A percentile compares a stretch with the other conserved stretches of the same genome.
These are phyloP conservation scores for Mrakia gelida DNA, from an alignment of 768 basidiomycete species.

Conservation along the genomic window DNA sequence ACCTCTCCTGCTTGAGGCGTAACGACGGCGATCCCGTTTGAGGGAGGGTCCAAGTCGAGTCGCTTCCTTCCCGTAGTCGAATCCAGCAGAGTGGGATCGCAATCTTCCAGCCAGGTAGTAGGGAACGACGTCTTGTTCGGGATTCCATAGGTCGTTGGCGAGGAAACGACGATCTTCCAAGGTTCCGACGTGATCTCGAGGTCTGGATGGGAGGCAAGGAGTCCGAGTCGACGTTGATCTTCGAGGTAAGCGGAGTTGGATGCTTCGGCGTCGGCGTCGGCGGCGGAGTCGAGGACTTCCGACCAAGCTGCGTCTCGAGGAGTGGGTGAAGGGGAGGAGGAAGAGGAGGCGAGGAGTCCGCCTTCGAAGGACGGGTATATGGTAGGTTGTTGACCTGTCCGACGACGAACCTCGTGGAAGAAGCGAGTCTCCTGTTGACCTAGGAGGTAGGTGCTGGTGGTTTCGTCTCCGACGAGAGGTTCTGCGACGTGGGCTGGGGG, in stretches of 20 bases:
- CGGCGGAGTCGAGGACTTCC: not conserved
- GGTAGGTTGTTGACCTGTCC: not conserved
- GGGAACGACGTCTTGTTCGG: not conserved
- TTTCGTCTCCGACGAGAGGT: not conserved
- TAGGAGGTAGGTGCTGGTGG: not conserved
- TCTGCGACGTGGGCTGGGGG: not conserved
- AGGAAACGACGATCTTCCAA: not conserved
- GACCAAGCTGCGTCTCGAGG: not conserved
- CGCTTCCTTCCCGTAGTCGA: not conserved
- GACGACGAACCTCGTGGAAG: slow-evolving; percentile 4
- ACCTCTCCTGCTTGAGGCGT: not conserved
- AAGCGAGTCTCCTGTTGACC: not conserved
- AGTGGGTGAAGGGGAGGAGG: not conserved
- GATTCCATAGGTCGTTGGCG: not conserved
- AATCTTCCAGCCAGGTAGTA: not conserved
- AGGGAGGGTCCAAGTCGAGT: not conserved
- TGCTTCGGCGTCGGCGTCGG: not conserved
- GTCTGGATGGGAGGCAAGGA: not conserved
- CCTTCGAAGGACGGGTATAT: not conserved
- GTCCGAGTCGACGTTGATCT: not conserved
- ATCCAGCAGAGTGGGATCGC: not conserved
- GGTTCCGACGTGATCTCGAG: not conserved
- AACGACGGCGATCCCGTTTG: not conserved
- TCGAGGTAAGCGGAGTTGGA: not conserved
- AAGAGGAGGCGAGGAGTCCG: not conserved